Evolutionary conservation across 2,329 filamentous ascomycete species (phyloP), one percentile per base, ranked within the genome.

Genomic region (Sphaerulina musiva): DNA sequence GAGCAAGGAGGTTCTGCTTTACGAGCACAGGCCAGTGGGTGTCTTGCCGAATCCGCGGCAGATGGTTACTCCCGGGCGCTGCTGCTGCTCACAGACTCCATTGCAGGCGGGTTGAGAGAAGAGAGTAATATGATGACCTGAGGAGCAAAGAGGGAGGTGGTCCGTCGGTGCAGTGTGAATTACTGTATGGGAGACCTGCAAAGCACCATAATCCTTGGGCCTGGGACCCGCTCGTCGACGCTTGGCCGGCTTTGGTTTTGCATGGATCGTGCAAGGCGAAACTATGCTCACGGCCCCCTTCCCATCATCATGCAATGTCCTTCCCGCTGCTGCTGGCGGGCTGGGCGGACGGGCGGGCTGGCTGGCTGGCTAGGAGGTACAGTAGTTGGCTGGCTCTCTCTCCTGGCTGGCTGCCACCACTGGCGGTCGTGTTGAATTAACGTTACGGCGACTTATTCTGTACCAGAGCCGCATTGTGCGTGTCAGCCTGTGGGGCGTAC

Each of bases 41-140:
- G 52, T 46, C 49, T 55, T 55, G 53, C 56, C 56, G 59, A 54
- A 57, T 54, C 57, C 57, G 57, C 57, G 59, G 59, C 55, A 54
- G 51, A 60, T 59, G 51, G 40, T 46, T 48, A 55, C 54, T 47
- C 55, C 59, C 56, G 34, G 34, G 12, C 34, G 34, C 34, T 38
- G 34, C 34, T 38, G 34, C 10, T 59, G 53, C 52, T 59, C 54
- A 59, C 53, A 51, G 51, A 54, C 34, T 59, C 57, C 59, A 61
- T 61, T 55, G 57, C 59, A 56, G 50, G 34, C 34, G 12, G 34
- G 49, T 52, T 51, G 55, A 29, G 49, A 20, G 48, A 42, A 51
- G 38, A 50, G 41, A 46, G 42, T 17, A 40, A 54, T 36, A 46
- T 38, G 34, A 38, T 11, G 29, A 46, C 26, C 26, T 29, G 26